Evolutionary conservation across 1,139 yeast species (phyloP), one percentile per base, ranked within the genome.

Genomic region (Trichomonascaceae sp.): DNA sequence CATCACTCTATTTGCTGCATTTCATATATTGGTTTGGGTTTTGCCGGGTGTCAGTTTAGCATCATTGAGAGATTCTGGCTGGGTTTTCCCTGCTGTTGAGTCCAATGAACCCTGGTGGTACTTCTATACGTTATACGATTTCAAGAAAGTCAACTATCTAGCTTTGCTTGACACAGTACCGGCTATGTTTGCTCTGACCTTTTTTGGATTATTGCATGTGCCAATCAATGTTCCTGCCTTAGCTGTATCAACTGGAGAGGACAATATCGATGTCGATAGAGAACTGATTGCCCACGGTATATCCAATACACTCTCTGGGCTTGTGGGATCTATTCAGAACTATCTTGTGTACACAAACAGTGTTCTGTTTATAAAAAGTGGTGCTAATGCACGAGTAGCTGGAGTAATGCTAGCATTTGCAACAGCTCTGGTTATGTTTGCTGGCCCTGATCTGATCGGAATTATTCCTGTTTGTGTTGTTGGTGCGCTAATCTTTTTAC

Each of bases 221-320:
- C 99, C 99, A 4, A 93, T 93, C 59, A 93, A 93, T 67, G 97
- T 93, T 7, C 99, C 99, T 2, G 98, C 99, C 0, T 75, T 93
- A 55, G 97, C 98, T 0, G 95, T 93, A 17, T 86, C 96, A 1
- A 80, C 88, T 3, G 89, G 90, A 4, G 86, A 87, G 78, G 85
- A 85, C 59, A 72, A 76, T 52, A 81, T 87, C 59, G 96, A 91
- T 66, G 96, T 93, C 30, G 96, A 93, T 69, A 79, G 93, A 55
- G 99, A 93, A 70, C 78, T 93, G 57, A 85, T 91, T 45, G 97
- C 98, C 0, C 99, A 93, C 70, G 99, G 99, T 2, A 79, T 85
- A 58, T 88, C 96, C n/a, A 93, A 93, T 66, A 83, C 86, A 7
- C 64, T 93, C 12, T 87, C 96, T 49, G 99, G 99, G 1, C 61